Evolutionary conservation across 2,329 filamentous ascomycete species (phyloP).

Genomic region (Epichloe festucae): DNA sequence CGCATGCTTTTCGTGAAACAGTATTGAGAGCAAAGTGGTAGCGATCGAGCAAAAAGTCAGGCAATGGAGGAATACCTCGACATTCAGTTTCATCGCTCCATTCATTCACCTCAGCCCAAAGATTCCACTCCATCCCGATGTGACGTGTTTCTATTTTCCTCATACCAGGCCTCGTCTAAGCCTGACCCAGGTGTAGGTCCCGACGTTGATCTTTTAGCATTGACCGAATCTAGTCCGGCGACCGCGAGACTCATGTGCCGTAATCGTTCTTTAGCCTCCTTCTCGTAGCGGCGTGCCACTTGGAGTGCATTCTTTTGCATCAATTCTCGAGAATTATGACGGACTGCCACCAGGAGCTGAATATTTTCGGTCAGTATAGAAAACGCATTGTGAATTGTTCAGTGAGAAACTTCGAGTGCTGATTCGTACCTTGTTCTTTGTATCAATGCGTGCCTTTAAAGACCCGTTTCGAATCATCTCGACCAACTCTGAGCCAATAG

Average conservation of each 20-base stretch:
- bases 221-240: conserved; percentile 57
- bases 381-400: too few relatives aligned
- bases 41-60: neutral
- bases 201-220: conserved; percentile 10
- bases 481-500: conserved; percentile 63
- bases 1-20: neutral
- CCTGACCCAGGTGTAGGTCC: conserved; percentile 5
- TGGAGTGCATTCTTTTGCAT: conserved; percentile 60
- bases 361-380: neutral
- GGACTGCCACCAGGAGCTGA: conserved; percentile 59
- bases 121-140: conserved; percentile 2
- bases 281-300: conserved; percentile 58
- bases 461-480: conserved; percentile 60
- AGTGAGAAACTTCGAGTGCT: neutral
- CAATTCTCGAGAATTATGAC: conserved; percentile 49
- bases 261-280: conserved; percentile 62
- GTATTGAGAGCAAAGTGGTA: neutral
- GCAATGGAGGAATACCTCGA: neutral
- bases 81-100: neutral
- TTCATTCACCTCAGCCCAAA: conserved; percentile 4
- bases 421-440: conserved; percentile 53
- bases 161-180: conserved; percentile 23
- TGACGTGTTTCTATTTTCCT: conserved; percentile 11
- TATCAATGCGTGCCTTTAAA: conserved; percentile 71
- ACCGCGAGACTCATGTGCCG: conserved; percentile 63